Percentiles rank a stretch among this genome's conserved stretches.
phyloP scores from a whole-genome alignment of 352 stramenopile species.

The Phytophthora hibernalis region DNA sequence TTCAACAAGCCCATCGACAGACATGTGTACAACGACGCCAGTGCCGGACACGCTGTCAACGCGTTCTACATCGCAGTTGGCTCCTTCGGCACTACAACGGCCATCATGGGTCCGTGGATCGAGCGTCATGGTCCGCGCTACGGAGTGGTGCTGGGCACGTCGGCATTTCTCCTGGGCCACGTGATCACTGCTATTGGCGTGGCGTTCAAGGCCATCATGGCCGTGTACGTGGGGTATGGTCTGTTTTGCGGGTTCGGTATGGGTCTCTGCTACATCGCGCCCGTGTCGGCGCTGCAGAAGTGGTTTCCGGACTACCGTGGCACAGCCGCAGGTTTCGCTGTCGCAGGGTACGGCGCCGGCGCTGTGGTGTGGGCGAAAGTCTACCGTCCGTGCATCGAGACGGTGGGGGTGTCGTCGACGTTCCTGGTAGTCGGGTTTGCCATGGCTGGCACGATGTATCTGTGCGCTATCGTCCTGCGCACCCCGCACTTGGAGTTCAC shows the following conservation, averaged over 20 bases:
- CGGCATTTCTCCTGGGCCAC: conserved; percentile 55
- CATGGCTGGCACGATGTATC: conserved; percentile 53
- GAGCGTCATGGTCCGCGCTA: conserved; percentile 65
- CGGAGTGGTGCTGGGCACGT: conserved; percentile 58
- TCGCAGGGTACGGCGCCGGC: conserved; percentile 68
- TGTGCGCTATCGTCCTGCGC: conserved; percentile 57
- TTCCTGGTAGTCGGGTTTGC: conserved; percentile 55
- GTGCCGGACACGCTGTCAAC: conserved; percentile 61
- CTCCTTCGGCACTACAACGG: conserved; percentile 64
- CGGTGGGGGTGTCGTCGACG: conserved; percentile 53
- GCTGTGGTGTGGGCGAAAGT: conserved; percentile 70
- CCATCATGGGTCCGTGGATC: conserved; percentile 80
- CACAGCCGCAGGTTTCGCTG: conserved; percentile 69
- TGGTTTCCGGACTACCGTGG: conserved; percentile 81
- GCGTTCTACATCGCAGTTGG: conserved; percentile 77
- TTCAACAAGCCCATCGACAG: conserved; percentile 76
- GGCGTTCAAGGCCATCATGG: conserved; percentile 48
- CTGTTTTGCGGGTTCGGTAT: conserved; percentile 73
- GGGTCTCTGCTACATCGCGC: conserved; percentile 78
- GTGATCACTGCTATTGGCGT: conserved; percentile 57
- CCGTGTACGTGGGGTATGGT: conserved; percentile 70
- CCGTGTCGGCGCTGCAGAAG: conserved; percentile 72
- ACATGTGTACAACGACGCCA: conserved; percentile 50
- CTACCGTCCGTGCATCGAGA: conserved; percentile 62
- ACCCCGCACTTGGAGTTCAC: conserved; percentile 64